Percentiles rank a stretch among this genome's conserved stretches.
These are phyloP conservation scores for Suhomyces emberorum DNA, from an alignment of 805 yeast genomes.

Conservation along the genomic window DNA sequence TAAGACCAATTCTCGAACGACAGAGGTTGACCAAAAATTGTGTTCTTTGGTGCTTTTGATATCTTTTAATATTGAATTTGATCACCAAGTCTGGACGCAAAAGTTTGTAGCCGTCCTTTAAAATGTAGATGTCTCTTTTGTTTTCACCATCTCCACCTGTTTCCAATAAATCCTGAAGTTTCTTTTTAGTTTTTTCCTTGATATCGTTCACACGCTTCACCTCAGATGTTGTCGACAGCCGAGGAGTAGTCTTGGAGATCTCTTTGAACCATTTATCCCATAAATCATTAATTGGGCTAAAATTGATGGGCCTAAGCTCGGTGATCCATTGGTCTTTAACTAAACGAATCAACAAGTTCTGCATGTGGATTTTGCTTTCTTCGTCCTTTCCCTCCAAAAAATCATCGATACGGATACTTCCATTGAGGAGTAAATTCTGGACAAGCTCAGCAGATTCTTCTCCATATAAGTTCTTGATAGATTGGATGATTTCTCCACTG, in stretches of 20 bases:
- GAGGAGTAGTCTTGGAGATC: slow-evolving; percentile 32
- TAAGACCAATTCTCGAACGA: slow-evolving; percentile 63
- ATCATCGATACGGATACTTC: slow-evolving; percentile 59
- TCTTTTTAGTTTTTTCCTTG: slow-evolving; percentile 48
- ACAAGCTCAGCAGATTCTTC: slow-evolving; percentile 54
- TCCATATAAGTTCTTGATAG: slow-evolving; percentile 46
- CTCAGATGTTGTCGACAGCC: slow-evolving; percentile 37
- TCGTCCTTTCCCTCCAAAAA: slow-evolving; percentile 23
- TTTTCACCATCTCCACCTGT: slow-evolving; percentile 24
- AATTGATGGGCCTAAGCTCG: slow-evolving; percentile 28
- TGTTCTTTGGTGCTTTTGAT: slow-evolving; percentile 63
- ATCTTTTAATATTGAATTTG: slow-evolving; percentile 63
- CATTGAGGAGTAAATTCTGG: slow-evolving; percentile 67
- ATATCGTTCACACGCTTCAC: slow-evolving; percentile 53
- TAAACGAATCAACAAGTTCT: slow-evolving; percentile 24
- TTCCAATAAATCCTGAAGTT: slow-evolving; percentile 33
- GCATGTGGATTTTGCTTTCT: slow-evolving; percentile 17
- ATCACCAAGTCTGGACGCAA: slow-evolving; percentile 52
- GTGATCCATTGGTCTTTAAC: slow-evolving; percentile 38
- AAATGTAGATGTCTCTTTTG: slow-evolving; percentile 12
- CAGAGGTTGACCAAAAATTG: slow-evolving; percentile 61
- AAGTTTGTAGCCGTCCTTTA: slow-evolving; percentile 36
- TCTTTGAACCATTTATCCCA: slow-evolving; percentile 38
- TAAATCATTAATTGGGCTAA: slow-evolving; percentile 34
- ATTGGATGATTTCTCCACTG: slow-evolving; percentile 69